phyloP scores from a whole-genome alignment of 208 protist genomes.

The Acanthamoeba castellanii region DNA sequence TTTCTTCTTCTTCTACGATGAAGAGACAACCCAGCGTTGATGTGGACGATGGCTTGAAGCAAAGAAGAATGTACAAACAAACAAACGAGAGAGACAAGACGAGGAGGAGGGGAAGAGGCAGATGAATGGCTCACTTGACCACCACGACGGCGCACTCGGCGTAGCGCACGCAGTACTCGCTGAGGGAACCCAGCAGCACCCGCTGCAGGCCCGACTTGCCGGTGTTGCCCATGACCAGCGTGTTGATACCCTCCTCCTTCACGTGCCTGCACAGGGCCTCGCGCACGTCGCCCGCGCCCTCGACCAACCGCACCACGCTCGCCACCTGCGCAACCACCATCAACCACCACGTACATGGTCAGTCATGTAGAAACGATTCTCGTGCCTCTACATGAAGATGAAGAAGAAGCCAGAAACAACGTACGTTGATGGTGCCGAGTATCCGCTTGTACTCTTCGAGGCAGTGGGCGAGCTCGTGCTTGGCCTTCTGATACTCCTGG shows the following conservation, averaged over 20 bases:
- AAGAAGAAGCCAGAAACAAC: neutral
- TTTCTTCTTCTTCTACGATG: too few relatives aligned
- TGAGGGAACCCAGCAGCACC: conserved; percentile 42
- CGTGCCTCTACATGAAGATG: neutral
- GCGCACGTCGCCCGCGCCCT: conserved; percentile 42
- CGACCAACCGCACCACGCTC: conserved; percentile 46
- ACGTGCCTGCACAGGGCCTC: conserved; percentile 68
- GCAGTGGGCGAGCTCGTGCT: conserved; percentile 18
- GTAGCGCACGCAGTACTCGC: conserved; percentile 58
- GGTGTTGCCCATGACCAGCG: conserved; percentile 63
- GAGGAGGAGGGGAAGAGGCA: too few relatives aligned
- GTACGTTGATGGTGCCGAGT: conserved; percentile 19
- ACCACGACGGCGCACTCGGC: conserved; percentile 57
- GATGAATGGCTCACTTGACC: conserved; percentile 7
- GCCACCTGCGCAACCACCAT: neutral
- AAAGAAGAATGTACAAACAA: neutral
- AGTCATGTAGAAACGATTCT: neutral
- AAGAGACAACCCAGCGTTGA: too few relatives aligned
- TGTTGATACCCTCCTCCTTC: conserved; percentile 56
- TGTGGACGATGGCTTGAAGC: too few relatives aligned
- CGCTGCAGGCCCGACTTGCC: conserved; percentile 45
- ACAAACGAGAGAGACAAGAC: neutral
- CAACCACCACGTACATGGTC: neutral
- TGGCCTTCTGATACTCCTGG: conserved; percentile 71
- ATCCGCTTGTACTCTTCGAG: conserved; percentile 66